These are phyloP conservation scores for Gossypium schwendimanii DNA, from an alignment of 441 rosid genomes.

Conservation along the genomic window DNA sequence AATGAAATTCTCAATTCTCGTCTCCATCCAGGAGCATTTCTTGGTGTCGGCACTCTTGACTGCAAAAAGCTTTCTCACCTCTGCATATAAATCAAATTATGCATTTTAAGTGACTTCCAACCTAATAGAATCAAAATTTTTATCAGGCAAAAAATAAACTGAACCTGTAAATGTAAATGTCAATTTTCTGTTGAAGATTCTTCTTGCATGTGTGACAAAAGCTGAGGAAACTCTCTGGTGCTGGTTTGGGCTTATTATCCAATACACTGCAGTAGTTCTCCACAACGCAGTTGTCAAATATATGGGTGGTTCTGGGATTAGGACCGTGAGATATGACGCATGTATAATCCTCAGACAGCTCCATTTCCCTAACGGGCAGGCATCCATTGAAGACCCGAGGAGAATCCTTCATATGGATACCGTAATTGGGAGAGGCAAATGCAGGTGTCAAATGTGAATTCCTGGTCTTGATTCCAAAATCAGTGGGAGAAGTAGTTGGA, in stretches of 20 bases:
- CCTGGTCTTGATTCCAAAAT: conserved; percentile 51
- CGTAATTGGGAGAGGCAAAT: conserved; percentile 23
- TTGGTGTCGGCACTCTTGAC: conserved; percentile 61
- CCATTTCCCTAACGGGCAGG: conserved; percentile 47
- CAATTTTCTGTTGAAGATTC: conserved; percentile 51
- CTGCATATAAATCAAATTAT: conserved; percentile 28
- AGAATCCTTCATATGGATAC: conserved; percentile 24
- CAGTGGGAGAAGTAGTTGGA: conserved; percentile 31
- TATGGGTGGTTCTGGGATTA: conserved; percentile 73
- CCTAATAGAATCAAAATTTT: neutral
- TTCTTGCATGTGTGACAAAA: conserved; percentile 67
- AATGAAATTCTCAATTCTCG: conserved; percentile 25
- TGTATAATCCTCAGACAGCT: conserved; percentile 79
- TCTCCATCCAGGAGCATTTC: conserved; percentile 62
- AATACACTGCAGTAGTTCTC: conserved; percentile 30
- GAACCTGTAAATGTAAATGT: conserved; percentile 79
- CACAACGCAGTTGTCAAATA: conserved; percentile 66
- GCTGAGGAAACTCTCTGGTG: conserved; percentile 42
- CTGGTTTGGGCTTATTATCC: conserved; percentile 20
- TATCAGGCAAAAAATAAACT: neutral
- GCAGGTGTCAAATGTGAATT: conserved; percentile 20
- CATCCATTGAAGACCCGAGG: conserved; percentile 22
- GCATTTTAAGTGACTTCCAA: neutral
- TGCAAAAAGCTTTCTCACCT: conserved; percentile 87
- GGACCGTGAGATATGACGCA: conserved; percentile 72